Evolutionary conservation across 148 eudicot species (phyloP).

Genomic region (Selenicereus undatus): DNA sequence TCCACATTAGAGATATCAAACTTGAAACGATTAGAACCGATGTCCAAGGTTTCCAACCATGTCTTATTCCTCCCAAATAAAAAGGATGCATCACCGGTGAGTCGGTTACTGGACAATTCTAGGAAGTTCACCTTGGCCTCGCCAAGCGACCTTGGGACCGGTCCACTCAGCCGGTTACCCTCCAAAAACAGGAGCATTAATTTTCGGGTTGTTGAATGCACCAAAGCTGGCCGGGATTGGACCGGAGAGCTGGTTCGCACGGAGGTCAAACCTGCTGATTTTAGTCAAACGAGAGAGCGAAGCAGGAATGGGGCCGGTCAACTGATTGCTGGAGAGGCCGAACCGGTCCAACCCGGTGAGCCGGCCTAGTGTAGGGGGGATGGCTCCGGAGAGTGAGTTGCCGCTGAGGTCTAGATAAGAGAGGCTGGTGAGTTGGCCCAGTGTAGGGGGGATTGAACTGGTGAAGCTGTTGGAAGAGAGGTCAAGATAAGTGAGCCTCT

Average conservation of each 20-base stretch:
- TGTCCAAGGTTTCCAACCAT: not conserved
- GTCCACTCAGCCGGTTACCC: conserved; percentile 25
- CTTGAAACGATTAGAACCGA: conserved; percentile 15
- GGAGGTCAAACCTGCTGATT: conserved; percentile 13
- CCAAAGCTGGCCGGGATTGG: conserved; percentile 30
- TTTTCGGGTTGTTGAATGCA: conserved; percentile 16
- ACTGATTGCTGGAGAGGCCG: conserved; percentile 29
- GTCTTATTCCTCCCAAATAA: conserved; percentile 24
- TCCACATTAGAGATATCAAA: conserved; percentile 28
- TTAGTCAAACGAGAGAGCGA: not conserved
- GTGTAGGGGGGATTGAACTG: not conserved
- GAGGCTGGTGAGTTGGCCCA: not conserved
- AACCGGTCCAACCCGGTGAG: too few species aligned
- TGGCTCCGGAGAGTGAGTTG: not conserved
- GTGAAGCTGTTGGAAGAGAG: not conserved
- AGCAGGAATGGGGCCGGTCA: conserved; percentile 41
- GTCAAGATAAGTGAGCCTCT: not conserved
- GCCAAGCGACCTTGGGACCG: conserved; percentile 13
- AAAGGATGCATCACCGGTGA: conserved; percentile 30
- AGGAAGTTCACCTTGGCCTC: not conserved
- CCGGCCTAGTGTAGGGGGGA: not conserved
- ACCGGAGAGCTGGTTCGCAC: conserved; percentile 27
- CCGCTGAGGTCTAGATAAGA: not conserved
- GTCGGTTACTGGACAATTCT: conserved; percentile 2
- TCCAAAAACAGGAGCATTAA: conserved; percentile 17